Base-by-base conservation (phyloP, 768 basidiomycete genomes). In the Boletus rubroflammeus region DNA sequence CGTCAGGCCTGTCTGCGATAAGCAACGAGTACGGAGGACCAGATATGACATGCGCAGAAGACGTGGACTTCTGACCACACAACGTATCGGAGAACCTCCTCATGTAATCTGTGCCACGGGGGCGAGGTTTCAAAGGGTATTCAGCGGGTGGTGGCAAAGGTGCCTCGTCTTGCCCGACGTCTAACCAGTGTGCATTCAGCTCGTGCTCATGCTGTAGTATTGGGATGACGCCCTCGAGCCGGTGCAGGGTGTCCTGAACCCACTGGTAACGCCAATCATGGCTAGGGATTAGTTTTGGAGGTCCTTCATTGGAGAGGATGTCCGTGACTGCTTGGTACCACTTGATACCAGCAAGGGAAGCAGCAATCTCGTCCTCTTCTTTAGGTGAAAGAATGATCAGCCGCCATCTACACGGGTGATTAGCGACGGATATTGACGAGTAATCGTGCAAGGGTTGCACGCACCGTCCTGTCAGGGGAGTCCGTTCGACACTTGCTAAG, bases 11-110 rank as follows among this genome's bases (percentile, higher is more conserved):
- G 47, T 98, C 91, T 43, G 96, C 83, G n/a, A 99, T 69, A 41
- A 99, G 78, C 6, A 99, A 74, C 32, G 91, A 89, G 67, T 95
- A 98, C 0, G 93, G 93, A 28, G 93, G 90, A 0, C 92, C 93
- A 10, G 88, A 75, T 42, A 86, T 79, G 21, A 76, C 68, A 56
- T 86, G 85, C 5, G 84, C 76, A 21, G 76, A 72, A 13, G 76
- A 71, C 11, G 71, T 68, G 6, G 69, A 61, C 42, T 67, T 73
- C 15, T 76, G 72, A 38, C 81, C 75, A 44, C 76, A 78, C 54
- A 83, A 67, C 21, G 71, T 74, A 31, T 82, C 78, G 32, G 76
- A 82, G 50, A 81, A 69, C 62, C 73, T 76, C 45, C 83, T 86
- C 25, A 98, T 74, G 54, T 80, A 78, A 55, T 91, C 88, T 5